Base-by-base conservation (phyloP, 2,329 filamentous ascomycete species). In the Microcyclospora pomicola region DNA sequence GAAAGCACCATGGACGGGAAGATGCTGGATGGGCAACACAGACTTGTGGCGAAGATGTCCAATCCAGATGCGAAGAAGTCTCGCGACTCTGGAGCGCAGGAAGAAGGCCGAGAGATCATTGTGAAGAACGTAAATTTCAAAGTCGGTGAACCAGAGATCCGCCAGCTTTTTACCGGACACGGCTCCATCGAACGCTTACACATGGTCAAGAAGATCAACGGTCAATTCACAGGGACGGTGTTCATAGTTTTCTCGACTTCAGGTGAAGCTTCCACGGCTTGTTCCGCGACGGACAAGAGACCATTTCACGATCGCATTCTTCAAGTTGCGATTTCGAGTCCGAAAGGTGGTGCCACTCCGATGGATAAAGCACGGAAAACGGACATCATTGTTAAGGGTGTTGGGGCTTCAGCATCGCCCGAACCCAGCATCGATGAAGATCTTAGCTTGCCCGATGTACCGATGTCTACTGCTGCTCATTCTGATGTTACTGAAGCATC, bases 41-140 rank as follows among this genome's bases (percentile, higher is more conserved):
- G 72, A 47, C 68, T 98, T 1, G 62, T 78, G 31, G 82, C 76
- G 7, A 86, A 86, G 60, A 83, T 92, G 48, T 96, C 91, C 0
- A 77, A 96, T 51, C 91, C 91, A 0, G 63, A 65, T 7, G 72
- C 73, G 24, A 88, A 83, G 59, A 85, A 93, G 58, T 69, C 74
- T 31, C 81, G 91, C 15, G 74, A 80, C 41, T 24, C 5, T 24
- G 86, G 86, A 15, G 77, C 87, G 9, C 72, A 82, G 35, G 77
- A 82, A n/a, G 88, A 96, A 58, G 84, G 83, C 3, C 77, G 91
- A 27, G 88, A 96, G 60, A 62, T 96, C 9, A 82, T 86, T 51
- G 68, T 95, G 37, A 77, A 85, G 37, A 94, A 96, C 60, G 69
- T 96, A 41, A 73, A 80, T 38, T 94, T 88, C 61, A 76, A 82